Conservation (phyloP, 2,329 filamentous ascomycete species). For the Shiraia bambusicola region DNA sequence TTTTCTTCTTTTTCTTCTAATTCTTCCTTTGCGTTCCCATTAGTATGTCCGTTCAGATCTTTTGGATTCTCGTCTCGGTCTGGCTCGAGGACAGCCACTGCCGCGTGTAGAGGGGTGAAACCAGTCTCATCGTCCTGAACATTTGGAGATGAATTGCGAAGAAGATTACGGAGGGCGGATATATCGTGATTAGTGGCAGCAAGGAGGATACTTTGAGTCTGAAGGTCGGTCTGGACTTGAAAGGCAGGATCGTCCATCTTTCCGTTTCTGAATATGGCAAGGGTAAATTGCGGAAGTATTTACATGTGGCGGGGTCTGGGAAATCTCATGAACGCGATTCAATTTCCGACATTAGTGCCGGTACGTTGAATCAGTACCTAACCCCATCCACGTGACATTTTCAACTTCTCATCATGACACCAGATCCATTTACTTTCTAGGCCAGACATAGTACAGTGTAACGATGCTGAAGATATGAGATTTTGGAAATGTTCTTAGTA, state of each 20-base stretch:
- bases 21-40: constrained; percentile 29
- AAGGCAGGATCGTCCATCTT: constrained; percentile 40
- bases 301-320: no score
- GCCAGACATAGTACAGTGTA: no score
- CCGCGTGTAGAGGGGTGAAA: constrained; percentile 85
- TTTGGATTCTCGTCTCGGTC: constrained; percentile 32
- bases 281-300: no score
- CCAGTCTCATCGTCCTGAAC: constrained; percentile 83
- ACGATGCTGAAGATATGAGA: no score
- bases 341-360: no score
- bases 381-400: no score
- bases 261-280: no score
- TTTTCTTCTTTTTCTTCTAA: constrained; percentile 31
- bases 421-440: no score
- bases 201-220: constrained; percentile 62
- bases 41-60: constrained; percentile 29
- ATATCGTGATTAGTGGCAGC: constrained; percentile 69
- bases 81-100: constrained; percentile 65
- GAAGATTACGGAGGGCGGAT: constrained; percentile 66
- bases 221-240: constrained; percentile 46
- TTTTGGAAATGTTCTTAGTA: no score
- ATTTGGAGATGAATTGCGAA: constrained; percentile 66
- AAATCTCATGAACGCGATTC: no score
- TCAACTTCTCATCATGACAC: no score
- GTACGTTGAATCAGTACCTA: no score